Evolutionary conservation across 306 rosid species (phyloP).

Genomic region (Pachyrhizus erosus): DNA sequence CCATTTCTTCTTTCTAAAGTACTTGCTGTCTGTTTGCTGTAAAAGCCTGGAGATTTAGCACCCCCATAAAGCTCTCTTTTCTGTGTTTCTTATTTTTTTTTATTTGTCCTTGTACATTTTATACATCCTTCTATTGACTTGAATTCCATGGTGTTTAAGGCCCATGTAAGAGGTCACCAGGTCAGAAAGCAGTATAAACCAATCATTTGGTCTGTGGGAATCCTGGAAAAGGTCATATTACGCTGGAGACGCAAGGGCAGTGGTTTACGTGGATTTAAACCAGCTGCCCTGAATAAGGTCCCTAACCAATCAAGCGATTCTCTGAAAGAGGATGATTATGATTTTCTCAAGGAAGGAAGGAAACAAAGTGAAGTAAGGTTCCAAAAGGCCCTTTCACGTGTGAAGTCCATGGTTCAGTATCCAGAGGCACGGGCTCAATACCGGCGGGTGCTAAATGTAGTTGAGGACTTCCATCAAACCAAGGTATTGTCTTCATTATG

Average conservation of each 20-base stretch:
- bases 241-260: constrained; percentile 96
- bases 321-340: constrained; percentile 70
- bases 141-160: constrained; percentile 59
- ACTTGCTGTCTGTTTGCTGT: background rate
- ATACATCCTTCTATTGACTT: constrained; percentile 47
- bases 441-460: constrained; percentile 82
- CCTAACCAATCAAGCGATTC: constrained; percentile 39
- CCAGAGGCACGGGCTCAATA: constrained; percentile 95
- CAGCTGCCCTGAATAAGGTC: constrained; percentile 51
- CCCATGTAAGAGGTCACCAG: constrained; percentile 95
- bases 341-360: constrained; percentile 82
- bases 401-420: constrained; percentile 93
- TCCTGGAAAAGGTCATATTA: constrained; percentile 80
- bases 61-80: background rate
- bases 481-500: constrained; percentile 55
- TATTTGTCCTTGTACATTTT: constrained; percentile 4
- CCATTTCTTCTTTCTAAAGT: background rate
- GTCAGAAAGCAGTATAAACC: constrained; percentile 77
- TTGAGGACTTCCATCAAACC: constrained; percentile 69
- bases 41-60: constrained; percentile 5
- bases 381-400: constrained; percentile 90
- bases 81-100: background rate
- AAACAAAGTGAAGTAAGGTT: constrained; percentile 82
- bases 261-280: constrained; percentile 82
- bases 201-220: constrained; percentile 87